Evolutionary conservation across 2,329 filamentous ascomycete species (phyloP), one percentile per base, ranked within the genome.

Genomic region (Hymenoscyphus fructigenus): DNA sequence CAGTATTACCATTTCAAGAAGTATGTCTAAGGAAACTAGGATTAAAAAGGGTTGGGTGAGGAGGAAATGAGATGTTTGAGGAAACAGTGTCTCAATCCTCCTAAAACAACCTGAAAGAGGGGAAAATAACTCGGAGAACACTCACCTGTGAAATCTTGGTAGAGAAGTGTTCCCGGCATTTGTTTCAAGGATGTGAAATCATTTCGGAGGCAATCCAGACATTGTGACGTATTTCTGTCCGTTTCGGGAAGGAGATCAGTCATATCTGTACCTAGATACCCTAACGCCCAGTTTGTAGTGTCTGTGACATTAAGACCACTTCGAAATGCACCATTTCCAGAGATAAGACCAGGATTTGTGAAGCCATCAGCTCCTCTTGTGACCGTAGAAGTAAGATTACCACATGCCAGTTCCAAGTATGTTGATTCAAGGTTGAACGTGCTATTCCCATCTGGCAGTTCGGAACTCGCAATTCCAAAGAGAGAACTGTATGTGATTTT

Each of bases 141-240:
- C n/a, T n/a, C n/a, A n/a, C n/a, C n/a, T 5, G 65, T 67, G 29
- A 70, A 71, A 38, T 72, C 70, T 63, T 72, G 69, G 44, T 68
- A 72, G 1, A 72, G 57, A 4, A 71, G 47, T 1, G 67, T 17
- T 26, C 69, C 70, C 2, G 69, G 65, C 9, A 67, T 41, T 28
- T 62, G 61, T 1, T 62, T 60, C 23, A 60, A 26, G 9, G 50
- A 55, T 15, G 63, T 59, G 15, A 47, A 60, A 26, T 68, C 65
- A 55, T 61, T 20, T 2, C 58, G 59, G 12, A 70, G 53, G 38
- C 56, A 67, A 32, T 72, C 70, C 17, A 71, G 64, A 47, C 66
- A 67, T 29, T 60, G 44, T 63, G 66, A 29, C 57, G 44, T 12
- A 63, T 62, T 55, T 55, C 50, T 32, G 12, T 68, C 66, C 3